phyloP scores from a whole-genome alignment of 495 filamentous ascomycete genomes.

The Umbilicaria muhlenbergii region DNA sequence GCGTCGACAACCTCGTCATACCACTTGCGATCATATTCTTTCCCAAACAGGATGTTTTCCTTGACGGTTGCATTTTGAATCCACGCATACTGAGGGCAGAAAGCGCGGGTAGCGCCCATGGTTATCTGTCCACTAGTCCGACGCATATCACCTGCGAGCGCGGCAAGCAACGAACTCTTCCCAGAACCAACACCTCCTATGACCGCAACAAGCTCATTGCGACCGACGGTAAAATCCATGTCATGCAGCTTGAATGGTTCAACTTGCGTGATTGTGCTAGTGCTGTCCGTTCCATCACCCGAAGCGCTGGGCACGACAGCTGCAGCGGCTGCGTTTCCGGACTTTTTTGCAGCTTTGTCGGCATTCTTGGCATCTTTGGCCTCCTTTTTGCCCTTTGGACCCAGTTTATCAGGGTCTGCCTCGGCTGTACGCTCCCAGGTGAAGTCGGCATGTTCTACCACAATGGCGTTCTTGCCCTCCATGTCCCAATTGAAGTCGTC shows the following conservation, averaged over 20 bases:
- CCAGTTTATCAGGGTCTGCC: conserved; percentile 32
- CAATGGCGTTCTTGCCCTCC: conserved; percentile 50
- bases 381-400: conserved; percentile 21
- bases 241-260: conserved; percentile 69
- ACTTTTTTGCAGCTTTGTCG: conserved; percentile 23
- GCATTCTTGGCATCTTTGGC: conserved; percentile 22
- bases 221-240: conserved; percentile 57
- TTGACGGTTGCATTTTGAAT: conserved; percentile 82
- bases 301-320: conserved; percentile 14
- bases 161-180: conserved; percentile 80
- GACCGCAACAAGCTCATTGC: conserved; percentile 76
- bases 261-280: conserved; percentile 38
- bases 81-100: conserved; percentile 95
- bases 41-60: conserved; percentile 86
- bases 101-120: conserved; percentile 64
- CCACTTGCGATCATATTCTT: conserved; percentile 34
- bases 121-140: conserved; percentile 56
- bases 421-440: conserved; percentile 78
- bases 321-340: conserved; percentile 15
- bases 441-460: conserved; percentile 60
- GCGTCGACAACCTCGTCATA: conserved; percentile 42
- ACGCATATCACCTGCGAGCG: conserved; percentile 88
- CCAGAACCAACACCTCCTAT: conserved; percentile 86
- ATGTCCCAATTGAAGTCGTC: conserved; percentile 54
- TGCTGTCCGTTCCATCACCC: conserved; percentile 26